Base-by-base conservation (phyloP, 2,329 filamentous ascomycete species). In the Calonectria henricotiae region DNA sequence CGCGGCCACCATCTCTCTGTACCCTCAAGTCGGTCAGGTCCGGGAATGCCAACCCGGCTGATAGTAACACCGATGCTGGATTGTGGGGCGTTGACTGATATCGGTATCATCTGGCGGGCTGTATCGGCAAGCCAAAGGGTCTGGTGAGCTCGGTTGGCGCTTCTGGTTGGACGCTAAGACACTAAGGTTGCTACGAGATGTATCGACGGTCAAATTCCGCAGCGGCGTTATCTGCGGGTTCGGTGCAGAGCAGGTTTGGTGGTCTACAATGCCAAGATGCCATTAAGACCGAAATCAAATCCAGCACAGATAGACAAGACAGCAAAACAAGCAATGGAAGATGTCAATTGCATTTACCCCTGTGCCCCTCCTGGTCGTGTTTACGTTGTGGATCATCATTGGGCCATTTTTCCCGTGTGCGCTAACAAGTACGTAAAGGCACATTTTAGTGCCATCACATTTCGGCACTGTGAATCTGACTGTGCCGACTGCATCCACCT, bases 61-160 rank as follows among this genome's bases (percentile, higher is more conserved):
- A 78, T 77, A 76, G 77, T 80, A 79, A 74, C 67, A 74, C 79
- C 78, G 77, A 73, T 60, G 60, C 73, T 68, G 62, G 64, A 63
- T 65, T 73, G 78, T 80, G 79, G 79, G 77, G 74, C 76, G 58
- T 67, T 49, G 25, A 67, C 65, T 62, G 71, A 71, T 69, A 55
- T 60, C 68, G 67, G 74, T 68, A 76, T 73, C 66, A 71, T 73
- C 72, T 63, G 71, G 72, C 71, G 70, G 67, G 72, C 71, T 75
- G 71, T 65, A 69, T 74, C 73, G 75, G 76, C 69, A 67, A 71
- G 62, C 63, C 70, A 68, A 44, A 58, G 73, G 74, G 71, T 73
- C 75, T 70, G 74, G 71, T 76, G 76, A 76, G 76, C 75, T 49
- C 44, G 71, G 73, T 67, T 71, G 58, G 65, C 63, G 74, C 27